Evolutionary conservation across 2,329 filamentous ascomycete genomes (phyloP).

Genomic region (Aureobasidium zeae): DNA sequence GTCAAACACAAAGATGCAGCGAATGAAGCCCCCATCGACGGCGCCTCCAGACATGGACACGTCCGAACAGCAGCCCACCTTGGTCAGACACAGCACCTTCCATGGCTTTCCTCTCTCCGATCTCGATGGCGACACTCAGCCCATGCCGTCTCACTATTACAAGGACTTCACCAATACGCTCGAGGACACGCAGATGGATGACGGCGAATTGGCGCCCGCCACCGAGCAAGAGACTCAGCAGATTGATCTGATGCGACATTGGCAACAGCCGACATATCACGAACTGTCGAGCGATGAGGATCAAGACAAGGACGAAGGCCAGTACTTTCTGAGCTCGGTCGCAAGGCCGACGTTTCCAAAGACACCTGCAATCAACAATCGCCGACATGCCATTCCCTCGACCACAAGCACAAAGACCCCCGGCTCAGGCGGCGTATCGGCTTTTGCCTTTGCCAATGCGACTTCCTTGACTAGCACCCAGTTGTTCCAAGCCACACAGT

Average conservation of each 20-base stretch:
- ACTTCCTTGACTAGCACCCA: conserved; percentile 37
- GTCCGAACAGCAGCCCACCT: conserved; percentile 1
- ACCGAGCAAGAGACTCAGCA: conserved; percentile 25
- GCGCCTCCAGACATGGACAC: conserved; percentile 17
- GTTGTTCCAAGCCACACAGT: conserved; percentile 38
- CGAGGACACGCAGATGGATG: conserved; percentile 16
- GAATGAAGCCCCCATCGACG: conserved; percentile 13
- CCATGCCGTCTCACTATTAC: conserved; percentile 39
- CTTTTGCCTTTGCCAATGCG: conserved; percentile 27
- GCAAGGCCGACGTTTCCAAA: conserved; percentile 27
- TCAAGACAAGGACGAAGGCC: conserved; percentile 17
- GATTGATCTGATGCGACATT: conserved; percentile 26
- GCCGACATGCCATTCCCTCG: conserved; percentile 34
- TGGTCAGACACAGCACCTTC: conserved; percentile 29
- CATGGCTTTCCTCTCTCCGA: conserved; percentile 27
- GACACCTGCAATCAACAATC: conserved; percentile 34
- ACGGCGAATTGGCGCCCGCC: conserved; percentile 5
- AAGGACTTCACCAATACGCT: conserved; percentile 30
- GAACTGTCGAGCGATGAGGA: conserved; percentile 20
- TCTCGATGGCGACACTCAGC: conserved; percentile 37
- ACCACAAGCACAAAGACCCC: conserved; percentile 35
- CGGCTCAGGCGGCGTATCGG: conserved; percentile 25
- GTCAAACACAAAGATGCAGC: conserved; percentile 13
- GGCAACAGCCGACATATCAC: conserved; percentile 22
- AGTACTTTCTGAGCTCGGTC: conserved; percentile 17